Base-by-base conservation (phyloP, 2,329 filamentous ascomycete genomes). In the Spiromastix sp. region DNA sequence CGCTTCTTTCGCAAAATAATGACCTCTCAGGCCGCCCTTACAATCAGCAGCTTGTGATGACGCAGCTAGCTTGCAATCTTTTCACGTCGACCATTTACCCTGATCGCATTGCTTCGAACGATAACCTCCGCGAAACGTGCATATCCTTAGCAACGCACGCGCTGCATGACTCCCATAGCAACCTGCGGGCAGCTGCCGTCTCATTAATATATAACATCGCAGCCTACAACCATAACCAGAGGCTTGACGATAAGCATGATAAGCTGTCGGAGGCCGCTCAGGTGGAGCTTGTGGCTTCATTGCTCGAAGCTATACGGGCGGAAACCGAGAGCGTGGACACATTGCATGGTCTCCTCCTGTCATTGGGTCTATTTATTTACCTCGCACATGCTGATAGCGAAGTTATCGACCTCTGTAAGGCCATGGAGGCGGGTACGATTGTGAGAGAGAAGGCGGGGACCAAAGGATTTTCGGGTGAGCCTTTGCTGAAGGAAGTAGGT, bases 151-250 rank as follows among this genome's bases (percentile, higher is more conserved):
- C 91, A 13, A 82, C 84, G 0, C 74, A 77, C 2, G 85, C 80
- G 42, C 77, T 96, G 17, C 70, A 95, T 1, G 86, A 94, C 48
- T 74, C 78, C 19, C 72, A 71, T 30, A 78, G 91, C 48, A 85
- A 78, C 36, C 72, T 89, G 2, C 77, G 87, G 27, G 81, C 89
- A 3, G 83, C 86, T 1, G 84, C 87, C 0, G 78, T 87, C 0
- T 85, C 81, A 2, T 68, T 96, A 2, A 73, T 87, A 1, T 91
- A 86, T 64, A 95, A 96, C 46, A 60, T 96, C 0, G 72, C 84
- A 0, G 66, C 78, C 0, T 71, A 77, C 2, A 82, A 86, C 48
- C 80, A 81, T 48, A 74, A 73, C 30, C 64, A 72, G 17, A 72
- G 83, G 13, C 65, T 72, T 24, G 69, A 75, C 18, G 68, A 72